Conservation (phyloP, 2,329 filamentous ascomycete genomes). For the Neurospora crassa region DNA sequence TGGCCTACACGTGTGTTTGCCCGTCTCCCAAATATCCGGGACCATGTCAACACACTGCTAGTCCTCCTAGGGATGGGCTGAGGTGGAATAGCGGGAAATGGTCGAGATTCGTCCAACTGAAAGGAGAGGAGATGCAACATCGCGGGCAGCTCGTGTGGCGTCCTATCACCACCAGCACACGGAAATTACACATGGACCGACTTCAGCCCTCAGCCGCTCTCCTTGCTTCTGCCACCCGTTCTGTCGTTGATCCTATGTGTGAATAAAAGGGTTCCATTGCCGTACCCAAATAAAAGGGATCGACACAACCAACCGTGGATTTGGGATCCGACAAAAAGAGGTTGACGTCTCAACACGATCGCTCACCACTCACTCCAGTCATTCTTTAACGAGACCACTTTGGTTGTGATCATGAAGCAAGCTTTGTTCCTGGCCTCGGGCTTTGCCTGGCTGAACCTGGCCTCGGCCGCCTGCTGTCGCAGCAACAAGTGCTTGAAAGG, state of each 20-base stretch:
- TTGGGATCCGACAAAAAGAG: not conserved
- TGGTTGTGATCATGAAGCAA: slow-evolving; percentile 1
- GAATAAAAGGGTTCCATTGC: not conserved
- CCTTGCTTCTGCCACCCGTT: not conserved
- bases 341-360: not conserved
- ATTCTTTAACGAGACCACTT: not conserved
- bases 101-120: not conserved
- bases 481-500: slow-evolving; percentile 4
- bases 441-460: slow-evolving; percentile 1
- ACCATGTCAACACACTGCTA: not conserved
- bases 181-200: not conserved
- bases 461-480: slow-evolving; percentile 3
- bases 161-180: not conserved
- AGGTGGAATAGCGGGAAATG: not conserved
- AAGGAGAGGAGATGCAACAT: not conserved
- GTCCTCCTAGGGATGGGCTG: not conserved
- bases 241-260: too few species aligned
- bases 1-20: not conserved
- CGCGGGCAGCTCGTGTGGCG: not conserved
- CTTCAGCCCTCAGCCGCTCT: not conserved
- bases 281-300: not conserved
- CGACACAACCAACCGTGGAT: not conserved
- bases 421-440: not conserved
- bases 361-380: not conserved
- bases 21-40: not conserved